Evolutionary conservation across 768 basidiomycete species (phyloP), one percentile per base, ranked within the genome.

Genomic region (Mycena haematopus): DNA sequence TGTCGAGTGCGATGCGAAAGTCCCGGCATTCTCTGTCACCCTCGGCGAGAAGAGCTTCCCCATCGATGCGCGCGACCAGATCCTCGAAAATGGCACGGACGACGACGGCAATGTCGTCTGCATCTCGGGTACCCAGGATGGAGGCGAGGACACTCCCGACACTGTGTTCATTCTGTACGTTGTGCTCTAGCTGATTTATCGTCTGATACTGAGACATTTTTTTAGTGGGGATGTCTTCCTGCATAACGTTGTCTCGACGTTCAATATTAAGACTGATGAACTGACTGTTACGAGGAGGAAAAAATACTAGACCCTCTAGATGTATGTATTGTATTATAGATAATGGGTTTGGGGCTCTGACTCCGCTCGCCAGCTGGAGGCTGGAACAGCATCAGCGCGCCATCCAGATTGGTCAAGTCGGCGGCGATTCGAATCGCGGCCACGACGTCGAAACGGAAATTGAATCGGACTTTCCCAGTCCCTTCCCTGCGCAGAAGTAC

Each of bases 171-270:
- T 71, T 42, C 52, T 71, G 69, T 70, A 24, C 19, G 69, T 62
- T 38, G 15, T 19, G 11, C 14, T 53, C 24, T 40, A 33, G 36
- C 36, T 11, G 2, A 7, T 36, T 36, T 7, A 36, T 24, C 19
- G 17, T 36, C 21, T 1, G 17, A 35, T 21, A n/a, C 53, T 42
- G 27, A 58, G 24, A 14, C 5, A 25, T 47, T 8, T 49, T 38
- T n/a, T 21, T 29, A 70, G 69, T 5, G 69, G 69, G 2, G 69
- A 70, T 52, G 64, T 65, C n/a, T 70, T 70, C 64, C 53, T 69
- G 22, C 68, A 70, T 52, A 70, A 70, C 31, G 68, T 70, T 13
- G 69, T 70, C 35, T 31, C 60, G 36, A 69, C 68, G 38, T 70
- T 70, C 64, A 63, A 70, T 47, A 62, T 70, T 24, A 17, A 58